Base-by-base conservation (phyloP, 495 filamentous ascomycete species). In the Podospora sp. region DNA sequence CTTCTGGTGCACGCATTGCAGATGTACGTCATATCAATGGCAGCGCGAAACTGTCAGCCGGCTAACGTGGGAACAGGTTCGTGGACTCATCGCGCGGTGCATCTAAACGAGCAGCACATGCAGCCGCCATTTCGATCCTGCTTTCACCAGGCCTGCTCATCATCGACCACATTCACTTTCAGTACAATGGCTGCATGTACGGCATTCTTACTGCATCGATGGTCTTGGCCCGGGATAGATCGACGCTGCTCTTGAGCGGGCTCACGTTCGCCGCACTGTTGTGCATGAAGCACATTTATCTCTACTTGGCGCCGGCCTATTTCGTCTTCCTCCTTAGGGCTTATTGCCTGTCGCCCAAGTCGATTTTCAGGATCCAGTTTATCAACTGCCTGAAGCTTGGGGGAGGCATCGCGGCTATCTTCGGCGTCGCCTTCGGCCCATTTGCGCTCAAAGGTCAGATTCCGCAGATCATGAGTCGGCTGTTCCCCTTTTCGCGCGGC, bases 131-230 rank as follows among this genome's bases (percentile, higher is more conserved):
- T 46, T 97, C 94, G 0, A 89, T 99, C 60, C 80, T 98, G 18
- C 85, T 98, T 35, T 97, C 93, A 2, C 95, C 95, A 1, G 95
- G 94, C 29, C 86, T 99, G 12, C 82, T 99, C 56, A 96, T 99
- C 72, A 97, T 99, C 76, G 95, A 99, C 73, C 95, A 99, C 75
- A 96, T 99, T 68, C 95, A 99, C 76, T 99, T 99, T 79, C 95
- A 99, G 80, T 98, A 99, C 82, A 99, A 99, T 78, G 95, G 95
- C 60, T 93, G 93, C 79, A 85, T 99, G 74, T 98, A 97, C 73
- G 95, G 95, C 18, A 80, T 98, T 36, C 78, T 99, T 49, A 85
- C 97, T 24, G 80, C 93, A 35, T 97, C 94, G 0, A 82, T 99
- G 27, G 90, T 96, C 0, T 77, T 93, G 63, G 92, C 92, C 1